Percentiles rank a stretch among this genome's conserved stretches.
phyloP scores from a whole-genome alignment of 164 flowering plant genomes.

The Cinnamomum chago region DNA sequence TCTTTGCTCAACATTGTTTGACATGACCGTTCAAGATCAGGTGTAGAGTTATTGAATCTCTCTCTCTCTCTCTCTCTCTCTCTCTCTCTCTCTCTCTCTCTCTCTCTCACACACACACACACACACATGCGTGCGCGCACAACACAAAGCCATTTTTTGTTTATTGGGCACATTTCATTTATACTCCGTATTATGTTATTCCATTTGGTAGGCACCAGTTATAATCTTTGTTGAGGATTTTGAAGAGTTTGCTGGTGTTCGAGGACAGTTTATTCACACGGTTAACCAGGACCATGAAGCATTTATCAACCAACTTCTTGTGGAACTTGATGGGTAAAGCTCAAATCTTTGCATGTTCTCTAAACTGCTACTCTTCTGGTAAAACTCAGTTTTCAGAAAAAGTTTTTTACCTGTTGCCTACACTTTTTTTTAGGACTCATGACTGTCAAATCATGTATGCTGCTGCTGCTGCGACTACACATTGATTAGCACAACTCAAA shows the following conservation, averaged over 20 bases:
- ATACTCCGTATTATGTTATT: neutral
- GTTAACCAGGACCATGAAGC: constrained; percentile 95
- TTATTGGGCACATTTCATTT: constrained; percentile 1
- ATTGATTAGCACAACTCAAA: too few relatives aligned
- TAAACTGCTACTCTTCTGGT: neutral
- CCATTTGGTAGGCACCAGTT: constrained; percentile 74
- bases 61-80: too few relatives aligned
- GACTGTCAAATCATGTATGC: too few relatives aligned
- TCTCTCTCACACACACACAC: too few relatives aligned
- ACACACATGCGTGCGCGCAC: too few relatives aligned
- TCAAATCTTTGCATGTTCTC: neutral
- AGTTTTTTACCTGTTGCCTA: neutral
- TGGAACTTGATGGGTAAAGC: constrained; percentile 94
- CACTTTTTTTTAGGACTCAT: neutral
- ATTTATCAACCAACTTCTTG: constrained; percentile 94
- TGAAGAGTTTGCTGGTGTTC: constrained; percentile 95
- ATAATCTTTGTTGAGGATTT: constrained; percentile 97
- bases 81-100: too few relatives aligned
- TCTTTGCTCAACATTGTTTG: too few relatives aligned
- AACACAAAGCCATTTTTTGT: neutral
- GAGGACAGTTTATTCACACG: constrained; percentile 84
- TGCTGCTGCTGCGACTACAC: too few relatives aligned
- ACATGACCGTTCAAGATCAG: too few relatives aligned
- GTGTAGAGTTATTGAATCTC: too few relatives aligned
- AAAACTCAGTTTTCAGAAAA: neutral